Base-by-base conservation (phyloP, 1,139 yeast genomes). In the Zygoascus hellenicus region DNA sequence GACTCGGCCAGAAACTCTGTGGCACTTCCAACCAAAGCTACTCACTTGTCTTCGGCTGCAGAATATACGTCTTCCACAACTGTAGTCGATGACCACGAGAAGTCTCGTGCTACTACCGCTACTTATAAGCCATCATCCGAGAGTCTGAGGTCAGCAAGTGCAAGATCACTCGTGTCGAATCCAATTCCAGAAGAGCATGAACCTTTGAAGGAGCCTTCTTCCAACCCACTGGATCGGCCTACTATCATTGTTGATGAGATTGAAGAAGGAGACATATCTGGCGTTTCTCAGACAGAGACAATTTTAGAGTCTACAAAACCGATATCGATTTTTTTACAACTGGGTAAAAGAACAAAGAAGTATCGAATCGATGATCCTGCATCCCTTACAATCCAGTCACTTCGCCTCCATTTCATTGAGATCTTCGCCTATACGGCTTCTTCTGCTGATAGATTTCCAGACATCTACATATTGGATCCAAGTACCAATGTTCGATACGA, bases 391-490 rank as follows among this genome's bases (percentile, higher is more conserved):
- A 74, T 82, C 55, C 83, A 87, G 4, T 71, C 87, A 0, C 62
- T 90, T 38, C 73, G 95, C 44, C 71, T 88, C 1, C 66, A 85
- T 30, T 92, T 90, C 62, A 87, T 89, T 17, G 96, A 90, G 59
- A 86, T 81, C 58, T 90, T 89, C 67, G 88, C 94, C 1, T 87
- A 83, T 59, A 76, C 92, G 0, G 94, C 95, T 0, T 51, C 57
- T 5, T 65, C 63, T 1, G 83, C 87, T 0, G 69, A 78, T 2
- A 72, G 79, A 1, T 88, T 88, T 56, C 97, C 98, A 0, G 85
- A 80, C n/a, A 78, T 92, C 31, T 85, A 86, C 58, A 72, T 89
- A 6, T 80, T 76, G 55, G 95, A 87, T 53, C 75, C 78, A 0
- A 63, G 67, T 2, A 71, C 76, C 26, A 77, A 77, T 0, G 74